phyloP scores from a whole-genome alignment of 2,329 filamentous ascomycete genomes.

The Sarocladiaceae sp. region DNA sequence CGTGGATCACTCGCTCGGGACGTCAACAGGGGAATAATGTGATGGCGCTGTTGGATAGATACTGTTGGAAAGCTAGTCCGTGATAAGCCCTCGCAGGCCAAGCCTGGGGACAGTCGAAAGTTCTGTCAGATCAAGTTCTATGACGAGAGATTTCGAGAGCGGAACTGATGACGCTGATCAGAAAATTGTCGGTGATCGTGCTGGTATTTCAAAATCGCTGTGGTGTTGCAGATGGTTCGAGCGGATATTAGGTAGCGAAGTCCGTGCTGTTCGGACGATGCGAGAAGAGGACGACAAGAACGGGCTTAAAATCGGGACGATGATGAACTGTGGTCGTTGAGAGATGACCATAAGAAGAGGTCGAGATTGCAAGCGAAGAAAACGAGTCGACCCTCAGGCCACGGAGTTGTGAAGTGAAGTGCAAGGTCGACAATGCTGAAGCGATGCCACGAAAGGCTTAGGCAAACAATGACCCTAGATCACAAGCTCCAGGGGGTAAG shows the following conservation, averaged over 20 bases:
- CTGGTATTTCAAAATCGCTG: neutral
- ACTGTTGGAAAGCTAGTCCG: neutral
- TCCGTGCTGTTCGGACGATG: neutral
- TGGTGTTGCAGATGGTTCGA: neutral
- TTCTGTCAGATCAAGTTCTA: neutral
- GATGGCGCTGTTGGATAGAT: too few species aligned
- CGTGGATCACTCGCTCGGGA: neutral
- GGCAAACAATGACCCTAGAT: slow-evolving; percentile 5
- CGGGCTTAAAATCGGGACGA: neutral
- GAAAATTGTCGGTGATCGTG: neutral
- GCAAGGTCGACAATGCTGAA: neutral
- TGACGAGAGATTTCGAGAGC: neutral
- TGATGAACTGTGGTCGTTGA: neutral
- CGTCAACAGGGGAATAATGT: too few species aligned
- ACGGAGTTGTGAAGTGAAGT: neutral
- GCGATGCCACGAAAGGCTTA: neutral
- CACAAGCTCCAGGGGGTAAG: neutral
- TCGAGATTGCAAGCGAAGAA: neutral
- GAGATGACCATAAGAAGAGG: neutral
- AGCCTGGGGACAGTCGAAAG: neutral
- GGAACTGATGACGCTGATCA: neutral
- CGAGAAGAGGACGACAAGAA: neutral
- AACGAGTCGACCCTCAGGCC: neutral
- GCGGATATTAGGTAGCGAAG: neutral
- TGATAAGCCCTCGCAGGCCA: neutral